Percentiles rank a stretch among this genome's conserved stretches.
Evolutionary conservation across 352 stramenopile genomes (phyloP).

Genomic region (Phytophthora multivora): DNA sequence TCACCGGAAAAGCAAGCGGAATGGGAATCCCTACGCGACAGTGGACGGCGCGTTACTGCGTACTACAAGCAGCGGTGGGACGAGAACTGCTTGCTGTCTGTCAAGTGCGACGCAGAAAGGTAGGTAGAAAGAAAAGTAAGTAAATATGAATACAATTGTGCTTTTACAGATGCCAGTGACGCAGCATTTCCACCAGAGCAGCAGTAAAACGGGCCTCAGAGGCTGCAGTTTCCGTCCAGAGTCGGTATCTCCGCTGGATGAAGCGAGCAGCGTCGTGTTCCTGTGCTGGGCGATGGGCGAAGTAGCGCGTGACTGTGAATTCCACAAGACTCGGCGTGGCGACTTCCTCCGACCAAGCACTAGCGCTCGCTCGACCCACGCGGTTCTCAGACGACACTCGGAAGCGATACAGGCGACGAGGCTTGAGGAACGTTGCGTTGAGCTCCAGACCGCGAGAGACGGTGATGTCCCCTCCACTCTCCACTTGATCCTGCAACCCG

Average conservation of each 20-base stretch:
- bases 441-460: constrained; percentile 42
- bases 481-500: constrained; percentile 29
- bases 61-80: constrained; percentile 60
- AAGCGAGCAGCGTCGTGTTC: constrained; percentile 58
- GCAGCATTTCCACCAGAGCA: constrained; percentile 22
- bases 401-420: constrained; percentile 60
- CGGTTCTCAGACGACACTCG: constrained; percentile 56
- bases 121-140: neutral
- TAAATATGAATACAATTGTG: neutral
- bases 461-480: constrained; percentile 45
- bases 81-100: constrained; percentile 29
- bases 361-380: constrained; percentile 43
- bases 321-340: constrained; percentile 69
- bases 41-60: constrained; percentile 30
- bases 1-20: constrained; percentile 15
- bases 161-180: constrained; percentile 37
- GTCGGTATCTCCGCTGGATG: constrained; percentile 46
- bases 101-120: constrained; percentile 7
- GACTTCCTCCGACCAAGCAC: constrained; percentile 37
- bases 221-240: constrained; percentile 26
- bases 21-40: constrained; percentile 35
- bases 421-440: constrained; percentile 52
- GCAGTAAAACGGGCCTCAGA: constrained; percentile 12
- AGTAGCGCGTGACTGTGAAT: constrained; percentile 66
- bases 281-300: constrained; percentile 39